phyloP scores from a whole-genome alignment of 257 asterid species.

The Solanum bukasovii region DNA sequence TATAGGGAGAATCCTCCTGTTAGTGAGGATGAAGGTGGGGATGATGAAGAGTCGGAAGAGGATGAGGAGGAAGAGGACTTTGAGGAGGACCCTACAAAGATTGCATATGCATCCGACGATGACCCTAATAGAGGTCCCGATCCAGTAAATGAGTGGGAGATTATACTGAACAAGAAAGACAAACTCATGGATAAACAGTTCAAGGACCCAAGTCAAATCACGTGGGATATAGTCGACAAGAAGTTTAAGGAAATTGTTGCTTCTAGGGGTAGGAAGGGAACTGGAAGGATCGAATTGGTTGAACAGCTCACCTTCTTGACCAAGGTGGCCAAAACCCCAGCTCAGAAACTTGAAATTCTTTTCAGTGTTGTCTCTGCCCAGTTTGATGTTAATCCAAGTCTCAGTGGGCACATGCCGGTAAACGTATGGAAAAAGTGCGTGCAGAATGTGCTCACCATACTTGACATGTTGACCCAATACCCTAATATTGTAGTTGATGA shows the following conservation, averaged over 20 bases:
- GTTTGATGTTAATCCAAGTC: conserved; percentile 57
- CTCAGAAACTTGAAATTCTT: conserved; percentile 11
- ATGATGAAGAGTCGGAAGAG: conserved; percentile 49
- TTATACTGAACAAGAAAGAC: conserved; percentile 79
- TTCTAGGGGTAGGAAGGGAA: conserved; percentile 52
- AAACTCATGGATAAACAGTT: conserved; percentile 75
- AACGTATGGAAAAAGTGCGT: conserved; percentile 91
- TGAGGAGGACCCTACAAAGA: conserved; percentile 32
- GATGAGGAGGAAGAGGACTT: conserved; percentile 19
- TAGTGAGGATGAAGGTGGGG: conserved; percentile 57
- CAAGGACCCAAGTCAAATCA: conserved; percentile 73
- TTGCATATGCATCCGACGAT: conserved; percentile 16
- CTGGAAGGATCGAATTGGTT: conserved; percentile 10
- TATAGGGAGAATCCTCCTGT: conserved; percentile 70
- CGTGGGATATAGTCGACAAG: conserved; percentile 82
- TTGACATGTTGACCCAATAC: conserved; percentile 68
- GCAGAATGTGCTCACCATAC: conserved; percentile 55
- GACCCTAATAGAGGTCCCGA: conserved; percentile 29
- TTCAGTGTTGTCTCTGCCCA: conserved; percentile 55
- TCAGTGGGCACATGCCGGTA: conserved; percentile 90
- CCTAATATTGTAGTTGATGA: conserved; percentile 88
- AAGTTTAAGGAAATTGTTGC: conserved; percentile 68
- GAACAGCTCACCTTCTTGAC: conserved; percentile 17
- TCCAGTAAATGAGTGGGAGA: conserved; percentile 54
- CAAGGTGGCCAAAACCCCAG: conserved; percentile 15